Base-by-base conservation (phyloP, 306 rosid genomes). In the Ziziphus jujuba region DNA sequence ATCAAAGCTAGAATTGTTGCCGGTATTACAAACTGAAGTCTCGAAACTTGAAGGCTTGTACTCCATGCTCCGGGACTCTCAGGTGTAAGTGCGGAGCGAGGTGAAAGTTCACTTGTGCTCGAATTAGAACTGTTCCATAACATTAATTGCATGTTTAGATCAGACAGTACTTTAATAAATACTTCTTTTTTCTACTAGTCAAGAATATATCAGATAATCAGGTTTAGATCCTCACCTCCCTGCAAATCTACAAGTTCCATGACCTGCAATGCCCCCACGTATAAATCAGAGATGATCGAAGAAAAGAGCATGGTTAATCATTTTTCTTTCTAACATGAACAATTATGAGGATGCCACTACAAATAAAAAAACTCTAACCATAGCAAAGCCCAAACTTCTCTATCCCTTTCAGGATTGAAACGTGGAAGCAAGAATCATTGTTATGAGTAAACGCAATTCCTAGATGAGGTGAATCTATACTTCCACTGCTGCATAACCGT, bases 191-290 rank as follows among this genome's bases (percentile, higher is more conserved):
- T n/a, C 6, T 7, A 2, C 12, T 28, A 40, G 55, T 22, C 19
- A 21, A 24, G 20, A 45, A 36, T 20, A 70, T 58, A 31, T 48
- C 20, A 23, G 70, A 24, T 45, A 43, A 11, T 40, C 33, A 35
- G 71, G 35, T 53, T 47, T 58, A 49, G 22, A 67, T 66, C 69
- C 90, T 84, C 69, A 92, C 98, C 97, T 87, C 86, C 98, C 96
- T 0, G 91, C 21, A 77, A 69, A 90, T 78, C 49, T 69, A 72
- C 98, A 92, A 71, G 91, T 75, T 23, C 97, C 96, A 83, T 81
- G 21, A 86, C 98, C 98, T 92, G 90, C 77, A 81, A 80, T 28
- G 40, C 23, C 51, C 59, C 62, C 44, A 65, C 23, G 44, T 54
- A 28, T 34, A 38, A 9, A 52, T 59, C 47, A 63, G 44, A 16